These are phyloP conservation scores for Dryadomyces quercus-mongolicae DNA, from an alignment of 2,329 filamentous ascomycete species.

Conservation along the genomic window DNA sequence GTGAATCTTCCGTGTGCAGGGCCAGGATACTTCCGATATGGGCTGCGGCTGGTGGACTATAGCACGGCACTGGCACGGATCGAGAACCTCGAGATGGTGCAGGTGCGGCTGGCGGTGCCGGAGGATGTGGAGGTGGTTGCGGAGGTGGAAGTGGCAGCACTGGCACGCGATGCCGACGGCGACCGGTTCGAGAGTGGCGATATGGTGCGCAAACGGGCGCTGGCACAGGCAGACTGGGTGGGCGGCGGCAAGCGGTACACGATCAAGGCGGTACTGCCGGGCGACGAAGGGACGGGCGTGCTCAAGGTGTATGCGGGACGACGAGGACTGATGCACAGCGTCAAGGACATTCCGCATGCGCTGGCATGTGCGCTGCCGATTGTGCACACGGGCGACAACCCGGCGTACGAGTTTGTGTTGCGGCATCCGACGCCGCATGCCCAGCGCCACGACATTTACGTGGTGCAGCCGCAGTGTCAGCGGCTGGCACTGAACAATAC, in stretches of 20 bases:
- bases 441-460: slow-evolving; percentile 93
- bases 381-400: slow-evolving; percentile 82
- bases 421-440: slow-evolving; percentile 94
- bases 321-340: slow-evolving; percentile 91
- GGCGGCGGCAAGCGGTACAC: slow-evolving; percentile 79
- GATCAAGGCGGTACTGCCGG: slow-evolving; percentile 81
- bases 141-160: slow-evolving; percentile 77
- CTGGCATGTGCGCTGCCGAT: slow-evolving; percentile 84
- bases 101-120: slow-evolving; percentile 78
- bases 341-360: slow-evolving; percentile 90
- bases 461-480: slow-evolving; percentile 88
- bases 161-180: slow-evolving; percentile 72
- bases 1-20: slow-evolving; percentile 78
- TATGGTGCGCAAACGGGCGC: slow-evolving; percentile 67
- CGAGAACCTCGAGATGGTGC: slow-evolving; percentile 86
- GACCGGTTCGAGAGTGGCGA: slow-evolving; percentile 92
- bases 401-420: slow-evolving; percentile 83
- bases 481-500: slow-evolving; percentile 89
- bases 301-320: slow-evolving; percentile 91
- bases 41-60: slow-evolving; percentile 71
- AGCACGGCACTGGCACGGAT: slow-evolving; percentile 78
- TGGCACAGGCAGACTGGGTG: slow-evolving; percentile 88
- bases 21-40: slow-evolving; percentile 77
- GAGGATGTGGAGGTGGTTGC: slow-evolving; percentile 84
- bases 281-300: slow-evolving; percentile 78